Base-by-base conservation (phyloP, 495 filamentous ascomycete species). In the Apiosordaria backusii region DNA sequence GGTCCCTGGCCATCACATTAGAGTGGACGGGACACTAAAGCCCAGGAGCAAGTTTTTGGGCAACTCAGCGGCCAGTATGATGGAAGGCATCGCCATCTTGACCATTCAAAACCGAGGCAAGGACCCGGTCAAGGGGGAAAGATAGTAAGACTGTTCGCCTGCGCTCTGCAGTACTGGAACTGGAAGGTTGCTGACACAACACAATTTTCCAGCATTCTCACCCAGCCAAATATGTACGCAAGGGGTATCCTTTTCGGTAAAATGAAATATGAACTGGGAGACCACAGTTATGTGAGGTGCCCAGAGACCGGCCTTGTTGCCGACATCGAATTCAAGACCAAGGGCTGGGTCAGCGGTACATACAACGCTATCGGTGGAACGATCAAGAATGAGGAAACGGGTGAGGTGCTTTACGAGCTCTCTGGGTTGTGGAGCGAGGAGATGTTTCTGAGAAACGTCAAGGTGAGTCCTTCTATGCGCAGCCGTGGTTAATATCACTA, bases 151-250 rank as follows among this genome's bases (percentile, higher is more conserved):
- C 45, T 23, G 18, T 21, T 19, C n/a, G 3, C 15, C 9, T 13
- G 16, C 50, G 16, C 3, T 21, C 26, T 27, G 24, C 23, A 21
- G n/a, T 27, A 2, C 10, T 19, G 19, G 10, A 15, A 26, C 29
- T 45, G n/a, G 25, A 16, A 61, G 22, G 13, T 13, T 55, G 59
- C 71, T 71, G 15, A 72, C 29, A 18, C 52, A 6, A 10, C 4
- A 1, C 4, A 9, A 7, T 9, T 23, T 18, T 53, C 62, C 4
- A 94, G 91, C 77, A 89, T 94, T 70, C 76, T 97, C 62, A 97
- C 95, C 0, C 95, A 99, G 74, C 95, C 95, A 6, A 99, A 99
- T 77, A 99, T 99, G 93, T 99, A 99, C 77, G 96, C 94, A 45
- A 87, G 95, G 64, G 95, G 95, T 24, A 98, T 99, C 64, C 81